Percentiles rank a stretch among this genome's conserved stretches.
phyloP scores from a whole-genome alignment of 2,329 filamentous ascomycete species.

The Aureobasidium lini region DNA sequence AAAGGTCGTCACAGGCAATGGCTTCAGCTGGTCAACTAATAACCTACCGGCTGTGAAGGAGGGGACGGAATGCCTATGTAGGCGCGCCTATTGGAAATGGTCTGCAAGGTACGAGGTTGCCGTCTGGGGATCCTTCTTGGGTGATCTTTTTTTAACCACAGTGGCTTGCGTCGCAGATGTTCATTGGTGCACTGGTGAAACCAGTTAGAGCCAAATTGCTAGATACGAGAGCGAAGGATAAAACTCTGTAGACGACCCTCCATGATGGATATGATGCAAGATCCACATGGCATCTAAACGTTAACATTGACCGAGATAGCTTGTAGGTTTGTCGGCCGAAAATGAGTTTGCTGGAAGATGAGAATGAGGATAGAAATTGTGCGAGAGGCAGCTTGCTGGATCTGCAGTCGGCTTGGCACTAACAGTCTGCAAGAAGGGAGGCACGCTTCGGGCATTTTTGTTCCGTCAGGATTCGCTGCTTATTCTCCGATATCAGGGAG shows the following conservation, averaged over 20 bases:
- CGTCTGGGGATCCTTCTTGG: slow-evolving; percentile 6
- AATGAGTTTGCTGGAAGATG: background rate
- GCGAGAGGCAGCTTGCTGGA: too few relatives aligned
- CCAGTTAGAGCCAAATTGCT: background rate
- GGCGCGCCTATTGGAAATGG: background rate
- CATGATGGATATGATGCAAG: slow-evolving; percentile 1
- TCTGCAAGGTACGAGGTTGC: slow-evolving; percentile 13
- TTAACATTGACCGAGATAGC: background rate
- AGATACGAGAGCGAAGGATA: slow-evolving; percentile 4
- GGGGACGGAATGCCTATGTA: slow-evolving; percentile 9
- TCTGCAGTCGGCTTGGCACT: background rate
- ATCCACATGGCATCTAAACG: background rate
- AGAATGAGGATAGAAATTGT: background rate
- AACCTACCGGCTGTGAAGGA: slow-evolving; percentile 3
- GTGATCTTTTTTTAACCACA: slow-evolving; percentile 10
- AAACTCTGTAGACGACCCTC: slow-evolving; percentile 8
- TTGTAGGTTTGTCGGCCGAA: background rate
- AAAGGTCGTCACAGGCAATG: background rate
- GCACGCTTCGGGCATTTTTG: background rate
- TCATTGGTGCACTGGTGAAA: slow-evolving; percentile 12
- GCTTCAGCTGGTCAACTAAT: slow-evolving; percentile 7
- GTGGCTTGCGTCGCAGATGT: background rate
- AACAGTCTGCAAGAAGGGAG: background rate
- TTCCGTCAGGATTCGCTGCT: background rate
- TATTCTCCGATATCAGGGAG: background rate